A percentile compares a stretch with the other conserved stretches of the same genome.
Evolutionary conservation across 1,284 basidiomycete genomes (phyloP).

Genomic region (Rhizoctonia solani): DNA sequence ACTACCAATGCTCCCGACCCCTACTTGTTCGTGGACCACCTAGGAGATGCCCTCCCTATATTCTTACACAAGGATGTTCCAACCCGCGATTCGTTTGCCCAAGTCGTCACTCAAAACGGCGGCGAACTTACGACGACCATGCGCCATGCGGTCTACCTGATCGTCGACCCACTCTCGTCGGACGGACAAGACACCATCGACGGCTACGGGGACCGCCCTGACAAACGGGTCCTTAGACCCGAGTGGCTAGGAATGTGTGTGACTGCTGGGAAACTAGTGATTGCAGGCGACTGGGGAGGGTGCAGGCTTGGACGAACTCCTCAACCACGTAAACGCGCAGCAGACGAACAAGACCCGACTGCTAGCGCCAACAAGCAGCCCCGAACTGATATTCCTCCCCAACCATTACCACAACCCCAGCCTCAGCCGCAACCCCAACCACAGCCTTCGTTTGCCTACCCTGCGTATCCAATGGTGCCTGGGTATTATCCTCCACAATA

Average conservation of each 20-base stretch:
- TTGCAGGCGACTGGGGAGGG: constrained; percentile 22
- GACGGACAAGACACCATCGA: constrained; percentile 26
- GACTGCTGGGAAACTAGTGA: not conserved
- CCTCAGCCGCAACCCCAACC: too few relatives aligned
- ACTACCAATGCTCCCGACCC: too few relatives aligned
- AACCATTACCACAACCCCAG: too few relatives aligned
- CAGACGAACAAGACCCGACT: not conserved
- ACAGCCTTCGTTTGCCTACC: too few relatives aligned
- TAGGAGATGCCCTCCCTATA: constrained; percentile 11
- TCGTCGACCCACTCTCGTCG: constrained; percentile 12
- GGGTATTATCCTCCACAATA: constrained; percentile 23
- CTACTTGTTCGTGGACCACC: constrained; percentile 19
- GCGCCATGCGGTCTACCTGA: constrained; percentile 25
- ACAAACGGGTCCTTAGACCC: constrained; percentile 21
- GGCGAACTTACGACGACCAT: constrained; percentile 12
- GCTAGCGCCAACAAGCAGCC: not conserved
- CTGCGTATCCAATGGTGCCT: too few relatives aligned
- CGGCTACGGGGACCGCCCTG: constrained; percentile 22
- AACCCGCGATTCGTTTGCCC: constrained; percentile 10
- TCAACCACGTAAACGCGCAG: constrained; percentile 9
- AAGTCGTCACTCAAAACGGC: constrained; percentile 9
- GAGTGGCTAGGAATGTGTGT: constrained; percentile 19
- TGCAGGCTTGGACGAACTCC: constrained; percentile 15
- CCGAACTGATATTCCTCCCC: constrained; percentile 9
- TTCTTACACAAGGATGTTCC: constrained; percentile 24